Conservation (phyloP, 345 rosid species). For the Syzygium grande region DNA sequence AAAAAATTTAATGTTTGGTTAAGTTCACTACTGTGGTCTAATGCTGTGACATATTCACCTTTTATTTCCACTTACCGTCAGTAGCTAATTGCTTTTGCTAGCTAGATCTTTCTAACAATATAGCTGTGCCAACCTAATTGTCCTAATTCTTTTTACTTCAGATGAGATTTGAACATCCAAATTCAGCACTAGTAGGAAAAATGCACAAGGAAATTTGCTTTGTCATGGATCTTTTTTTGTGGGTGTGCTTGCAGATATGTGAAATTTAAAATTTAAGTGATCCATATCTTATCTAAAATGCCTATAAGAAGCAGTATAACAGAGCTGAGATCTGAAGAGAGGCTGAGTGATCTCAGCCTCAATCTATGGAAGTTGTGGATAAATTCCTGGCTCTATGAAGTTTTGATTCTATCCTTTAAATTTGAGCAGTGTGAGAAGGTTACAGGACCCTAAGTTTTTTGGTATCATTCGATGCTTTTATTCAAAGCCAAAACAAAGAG, state of each 20-base stretch:
- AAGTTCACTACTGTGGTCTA: neutral
- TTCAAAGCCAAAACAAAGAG: neutral
- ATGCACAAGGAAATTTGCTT: neutral
- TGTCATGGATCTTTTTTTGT: neutral
- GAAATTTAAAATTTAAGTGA: neutral
- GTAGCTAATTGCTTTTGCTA: neutral
- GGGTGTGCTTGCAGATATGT: neutral
- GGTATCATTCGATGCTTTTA: neutral
- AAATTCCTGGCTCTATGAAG: neutral
- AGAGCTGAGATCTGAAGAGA: neutral
- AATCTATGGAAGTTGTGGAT: neutral
- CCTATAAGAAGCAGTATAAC: neutral
- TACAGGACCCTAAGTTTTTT: neutral
- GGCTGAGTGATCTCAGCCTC: neutral
- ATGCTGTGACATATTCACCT: neutral
- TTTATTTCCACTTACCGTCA: neutral
- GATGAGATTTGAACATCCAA: neutral
- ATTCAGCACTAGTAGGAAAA: neutral
- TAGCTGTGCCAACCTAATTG: neutral
- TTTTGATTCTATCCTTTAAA: neutral
- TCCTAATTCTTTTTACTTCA: neutral
- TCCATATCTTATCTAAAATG: neutral
- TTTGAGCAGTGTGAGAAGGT: neutral
- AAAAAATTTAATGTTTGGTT: neutral
- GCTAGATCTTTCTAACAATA: neutral